Evolutionary conservation across 73 alveolate species (phyloP).

Genomic region (Uronychia binucleata): DNA sequence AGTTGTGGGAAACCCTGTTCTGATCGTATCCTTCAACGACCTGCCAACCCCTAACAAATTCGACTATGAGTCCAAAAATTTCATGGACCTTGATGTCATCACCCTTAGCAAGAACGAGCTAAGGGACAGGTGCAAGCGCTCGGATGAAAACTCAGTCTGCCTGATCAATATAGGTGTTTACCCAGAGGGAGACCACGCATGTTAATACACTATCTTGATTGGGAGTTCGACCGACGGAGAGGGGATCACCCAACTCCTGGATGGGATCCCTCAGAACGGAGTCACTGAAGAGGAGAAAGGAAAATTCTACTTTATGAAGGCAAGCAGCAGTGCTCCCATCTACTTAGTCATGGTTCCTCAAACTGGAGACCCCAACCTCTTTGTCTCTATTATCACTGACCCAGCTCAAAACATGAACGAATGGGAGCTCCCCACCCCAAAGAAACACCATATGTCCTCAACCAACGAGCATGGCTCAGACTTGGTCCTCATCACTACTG

Average conservation of each 20-base stretch:
- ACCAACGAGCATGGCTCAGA: too few relatives aligned
- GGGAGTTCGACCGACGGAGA: not conserved
- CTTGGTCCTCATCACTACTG: not conserved
- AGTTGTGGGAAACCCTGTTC: slow-evolving; percentile 54
- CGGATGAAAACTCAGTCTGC: not conserved
- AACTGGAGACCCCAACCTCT: slow-evolving; percentile 20
- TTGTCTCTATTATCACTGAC: slow-evolving; percentile 9
- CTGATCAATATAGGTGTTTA: slow-evolving; percentile 7
- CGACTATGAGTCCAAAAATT: not conserved
- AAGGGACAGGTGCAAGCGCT: not conserved
- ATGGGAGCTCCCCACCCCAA: slow-evolving; percentile 16
- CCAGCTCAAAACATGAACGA: not conserved
- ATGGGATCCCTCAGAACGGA: slow-evolving; percentile 21
- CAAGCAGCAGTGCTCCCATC: slow-evolving; percentile 2
- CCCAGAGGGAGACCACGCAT: slow-evolving; percentile 4
- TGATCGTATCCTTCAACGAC: slow-evolving; percentile 48
- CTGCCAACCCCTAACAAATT: slow-evolving; percentile 6
- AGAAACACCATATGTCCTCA: not conserved
- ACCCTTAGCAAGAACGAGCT: slow-evolving; percentile 4
- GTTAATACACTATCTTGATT: slow-evolving; percentile 1
- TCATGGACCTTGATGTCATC: slow-evolving; percentile 6
- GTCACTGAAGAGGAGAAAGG: not conserved
- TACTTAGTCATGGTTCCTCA: slow-evolving; percentile 15
- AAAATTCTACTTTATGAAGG: slow-evolving; percentile 12
- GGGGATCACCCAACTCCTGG: not conserved